Base-by-base conservation (phyloP, 768 basidiomycete species). In the Panaeolus cyanescens region DNA sequence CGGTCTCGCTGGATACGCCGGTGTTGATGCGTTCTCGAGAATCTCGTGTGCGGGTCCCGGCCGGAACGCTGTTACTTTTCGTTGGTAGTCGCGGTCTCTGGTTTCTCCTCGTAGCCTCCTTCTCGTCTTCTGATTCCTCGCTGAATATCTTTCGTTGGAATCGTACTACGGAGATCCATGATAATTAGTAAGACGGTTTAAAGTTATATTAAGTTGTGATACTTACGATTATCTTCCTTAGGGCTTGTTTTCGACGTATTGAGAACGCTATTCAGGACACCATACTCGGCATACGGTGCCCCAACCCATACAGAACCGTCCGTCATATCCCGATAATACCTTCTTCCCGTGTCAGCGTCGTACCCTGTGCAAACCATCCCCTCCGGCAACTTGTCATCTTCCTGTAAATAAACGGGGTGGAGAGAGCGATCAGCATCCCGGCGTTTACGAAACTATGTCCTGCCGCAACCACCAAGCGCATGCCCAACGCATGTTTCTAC, bases 301-400 rank as follows among this genome's bases (percentile, higher is more conserved):
- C 62, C 58, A 13, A 56, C 55, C 54, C 55, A 63, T 2, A 50
- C 54, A 9, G 58, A 56, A 2, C 62, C 62, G n/a, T 59, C 62
- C 5, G 22, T 28, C 39, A 32, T 55, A 42, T 63, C 62, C 28
- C 36, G 17, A 40, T 63, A 63, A 32, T 59, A 59, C 8, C 55
- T 15, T 32, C 45, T 32, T 7, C 58, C 62, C 2, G 58, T 50
- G 28, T 58, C 59, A 1, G 62, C 62, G 54, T 63, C 59, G 36
- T 63, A 63, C 12, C 62, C 62, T n/a, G 59, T 63, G n/a, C 53
- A 54, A 5, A 59, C 40, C 58, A 63, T 63, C 4, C 62, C 62
- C 17, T 63, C 62, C 55, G 62, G 62, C 3, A 63, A 55, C 10
- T 39, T 50, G 19, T 42, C 59, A 17, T 55, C 50, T n/a, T 63